Conservation (phyloP, 2,329 filamentous ascomycete species). For the Talaromyces islandicus region DNA sequence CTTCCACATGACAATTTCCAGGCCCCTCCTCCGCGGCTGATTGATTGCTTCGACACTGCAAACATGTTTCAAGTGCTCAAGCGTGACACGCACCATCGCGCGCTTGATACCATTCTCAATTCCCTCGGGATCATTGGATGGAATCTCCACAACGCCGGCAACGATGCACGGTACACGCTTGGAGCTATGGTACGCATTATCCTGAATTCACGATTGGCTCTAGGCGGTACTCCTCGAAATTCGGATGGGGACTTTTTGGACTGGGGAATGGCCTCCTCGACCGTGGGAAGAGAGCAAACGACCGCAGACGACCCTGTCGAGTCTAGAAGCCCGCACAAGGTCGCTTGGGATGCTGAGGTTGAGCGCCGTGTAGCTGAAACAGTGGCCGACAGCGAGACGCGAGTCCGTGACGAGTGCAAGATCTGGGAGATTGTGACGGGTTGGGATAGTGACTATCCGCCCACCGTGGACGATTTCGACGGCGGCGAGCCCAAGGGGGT, state of each 20-base stretch:
- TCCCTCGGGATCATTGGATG: slow-evolving; percentile 58
- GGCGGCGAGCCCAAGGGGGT: slow-evolving; percentile 14
- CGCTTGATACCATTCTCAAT: slow-evolving; percentile 56
- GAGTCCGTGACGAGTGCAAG: slow-evolving; percentile 17
- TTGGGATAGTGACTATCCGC: slow-evolving; percentile 10
- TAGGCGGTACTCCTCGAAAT: slow-evolving; percentile 10
- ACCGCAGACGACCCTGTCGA: neutral
- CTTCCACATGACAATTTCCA: neutral
- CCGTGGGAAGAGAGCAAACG: neutral
- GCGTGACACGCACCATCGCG: slow-evolving; percentile 47
- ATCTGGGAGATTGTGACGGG: slow-evolving; percentile 18
- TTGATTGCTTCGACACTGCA: slow-evolving; percentile 68
- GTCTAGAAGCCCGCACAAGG: slow-evolving; percentile 4
- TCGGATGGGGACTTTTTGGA: neutral
- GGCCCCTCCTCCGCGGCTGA: slow-evolving; percentile 36
- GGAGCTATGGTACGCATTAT: slow-evolving; percentile 64
- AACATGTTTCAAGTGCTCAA: slow-evolving; percentile 61
- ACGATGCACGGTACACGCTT: slow-evolving; percentile 76
- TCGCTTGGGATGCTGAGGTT: slow-evolving; percentile 16
- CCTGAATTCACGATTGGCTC: slow-evolving; percentile 27
- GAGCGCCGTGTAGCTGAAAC: slow-evolving; percentile 15
- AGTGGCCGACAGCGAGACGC: slow-evolving; percentile 11
- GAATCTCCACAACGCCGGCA: slow-evolving; percentile 79
- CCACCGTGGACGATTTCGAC: slow-evolving; percentile 15
- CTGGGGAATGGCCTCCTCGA: slow-evolving; percentile 1